Evolutionary conservation across 2,329 filamentous ascomycete species (phyloP).

Genomic region (Calonectria leucothoes): DNA sequence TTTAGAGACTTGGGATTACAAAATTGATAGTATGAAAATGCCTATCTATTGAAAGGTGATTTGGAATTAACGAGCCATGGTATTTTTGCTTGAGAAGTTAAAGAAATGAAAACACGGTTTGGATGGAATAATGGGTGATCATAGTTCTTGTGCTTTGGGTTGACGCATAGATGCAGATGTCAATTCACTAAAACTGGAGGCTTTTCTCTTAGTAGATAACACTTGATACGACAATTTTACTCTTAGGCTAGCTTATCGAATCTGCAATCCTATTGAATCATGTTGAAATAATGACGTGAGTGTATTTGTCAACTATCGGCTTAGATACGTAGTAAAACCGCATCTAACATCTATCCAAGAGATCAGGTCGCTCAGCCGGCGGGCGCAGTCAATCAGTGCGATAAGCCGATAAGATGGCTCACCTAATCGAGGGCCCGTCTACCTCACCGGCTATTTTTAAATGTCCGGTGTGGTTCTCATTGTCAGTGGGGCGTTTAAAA

Average conservation of each 20-base stretch:
- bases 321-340: background rate
- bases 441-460: background rate
- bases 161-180: background rate
- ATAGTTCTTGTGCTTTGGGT: background rate
- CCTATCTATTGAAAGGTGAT: background rate
- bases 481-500: background rate
- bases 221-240: background rate
- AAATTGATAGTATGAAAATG: background rate
- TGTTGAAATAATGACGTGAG: background rate
- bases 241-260: background rate
- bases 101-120: background rate
- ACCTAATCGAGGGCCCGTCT: background rate
- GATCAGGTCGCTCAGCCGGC: no score
- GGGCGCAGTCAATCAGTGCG: background rate
- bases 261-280: background rate
- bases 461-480: background rate
- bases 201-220: background rate
- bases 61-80: no score
- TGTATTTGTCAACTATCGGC: background rate
- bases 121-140: background rate
- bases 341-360: background rate
- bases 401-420: background rate
- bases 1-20: background rate
- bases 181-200: background rate
- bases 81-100: no score